Conservation (phyloP, 768 basidiomycete genomes). For the Amanita pallidorosea region DNA sequence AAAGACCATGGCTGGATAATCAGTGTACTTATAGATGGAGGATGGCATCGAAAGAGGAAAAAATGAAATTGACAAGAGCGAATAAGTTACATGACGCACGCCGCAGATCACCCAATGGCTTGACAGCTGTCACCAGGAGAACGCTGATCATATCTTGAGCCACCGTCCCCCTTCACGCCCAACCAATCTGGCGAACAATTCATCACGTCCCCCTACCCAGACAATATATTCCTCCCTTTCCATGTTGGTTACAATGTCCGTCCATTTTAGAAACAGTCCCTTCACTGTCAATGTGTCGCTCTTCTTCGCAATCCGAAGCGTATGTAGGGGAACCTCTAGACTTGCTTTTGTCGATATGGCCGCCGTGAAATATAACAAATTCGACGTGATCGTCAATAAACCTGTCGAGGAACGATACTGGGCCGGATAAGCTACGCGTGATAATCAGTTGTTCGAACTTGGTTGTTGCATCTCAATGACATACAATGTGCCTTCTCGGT, state of each 20-base stretch:
- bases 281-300: slow-evolving; percentile 30
- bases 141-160: slow-evolving; percentile 28
- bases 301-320: slow-evolving; percentile 49
- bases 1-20: neutral
- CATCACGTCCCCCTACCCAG: slow-evolving; percentile 54
- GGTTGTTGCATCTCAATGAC: slow-evolving; percentile 3
- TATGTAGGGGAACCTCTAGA: slow-evolving; percentile 31
- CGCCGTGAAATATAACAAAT: slow-evolving; percentile 43
- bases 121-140: slow-evolving; percentile 6
- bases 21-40: slow-evolving; percentile 1
- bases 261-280: slow-evolving; percentile 42
- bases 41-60: neutral
- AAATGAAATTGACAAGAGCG: neutral
- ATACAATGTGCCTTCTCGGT: slow-evolving; percentile 23
- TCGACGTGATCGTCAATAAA: slow-evolving; percentile 44
- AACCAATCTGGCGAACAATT: slow-evolving; percentile 54
- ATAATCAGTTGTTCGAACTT: neutral
- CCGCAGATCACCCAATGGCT: neutral
- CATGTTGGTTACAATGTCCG: slow-evolving; percentile 16
- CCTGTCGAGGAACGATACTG: slow-evolving; percentile 46
- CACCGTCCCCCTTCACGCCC: slow-evolving; percentile 38
- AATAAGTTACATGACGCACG: slow-evolving; percentile 2
- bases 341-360: slow-evolving; percentile 35
- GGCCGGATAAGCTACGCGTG: slow-evolving; percentile 43
- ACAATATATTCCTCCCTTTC: slow-evolving; percentile 42